These are phyloP conservation scores for Populus hybrid DNA, from an alignment of 441 rosid species.

Conservation along the genomic window DNA sequence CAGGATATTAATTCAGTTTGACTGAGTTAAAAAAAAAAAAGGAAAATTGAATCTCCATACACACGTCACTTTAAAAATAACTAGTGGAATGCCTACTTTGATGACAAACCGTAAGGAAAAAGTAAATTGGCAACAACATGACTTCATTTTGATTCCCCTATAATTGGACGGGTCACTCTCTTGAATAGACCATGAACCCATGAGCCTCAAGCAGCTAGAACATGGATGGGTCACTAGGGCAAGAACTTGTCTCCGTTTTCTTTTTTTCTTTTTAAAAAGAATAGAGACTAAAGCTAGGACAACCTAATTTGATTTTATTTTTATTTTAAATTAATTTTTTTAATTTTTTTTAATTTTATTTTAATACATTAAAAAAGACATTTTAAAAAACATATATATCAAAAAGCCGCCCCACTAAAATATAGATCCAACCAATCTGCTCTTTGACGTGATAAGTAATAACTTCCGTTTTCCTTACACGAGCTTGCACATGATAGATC, in stretches of 20 bases:
- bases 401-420: too few relatives aligned
- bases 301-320: too few relatives aligned
- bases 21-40: neutral
- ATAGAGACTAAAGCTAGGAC: too few relatives aligned
- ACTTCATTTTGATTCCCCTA: conserved; percentile 9
- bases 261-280: too few relatives aligned
- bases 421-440: neutral
- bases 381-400: too few relatives aligned
- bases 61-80: neutral
- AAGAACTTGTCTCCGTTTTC: too few relatives aligned
- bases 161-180: conserved; percentile 4
- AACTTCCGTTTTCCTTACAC: neutral
- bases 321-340: too few relatives aligned
- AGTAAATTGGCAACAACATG: neutral
- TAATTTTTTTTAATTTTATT: too few relatives aligned
- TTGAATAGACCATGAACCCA: conserved; percentile 10
- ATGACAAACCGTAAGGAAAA: neutral
- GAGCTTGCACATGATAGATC: neutral
- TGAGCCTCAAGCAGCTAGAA: conserved; percentile 5
- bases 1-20: neutral
- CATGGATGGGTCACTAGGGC: neutral
- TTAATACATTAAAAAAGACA: too few relatives aligned
- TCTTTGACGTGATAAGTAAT: neutral
- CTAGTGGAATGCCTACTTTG: neutral
- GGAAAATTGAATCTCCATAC: neutral